Percentiles rank a stretch among this genome's conserved stretches.
Conservation (phyloP, 805 yeast genomes). For the Lipomyces kockii region DNA sequence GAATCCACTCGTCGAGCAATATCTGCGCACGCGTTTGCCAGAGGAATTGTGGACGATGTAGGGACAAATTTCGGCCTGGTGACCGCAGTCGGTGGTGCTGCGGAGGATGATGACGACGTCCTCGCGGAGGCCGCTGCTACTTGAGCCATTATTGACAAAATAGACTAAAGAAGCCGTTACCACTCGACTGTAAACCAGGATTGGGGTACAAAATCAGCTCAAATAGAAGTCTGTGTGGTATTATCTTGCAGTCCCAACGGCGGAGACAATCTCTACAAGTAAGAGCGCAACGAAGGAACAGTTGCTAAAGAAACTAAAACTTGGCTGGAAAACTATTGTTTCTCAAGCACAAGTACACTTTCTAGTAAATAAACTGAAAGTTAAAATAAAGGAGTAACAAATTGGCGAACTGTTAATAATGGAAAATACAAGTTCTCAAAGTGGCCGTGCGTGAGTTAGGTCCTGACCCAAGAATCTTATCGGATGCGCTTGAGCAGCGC, state of each 20-base stretch:
- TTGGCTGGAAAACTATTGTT: neutral
- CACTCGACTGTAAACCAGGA: neutral
- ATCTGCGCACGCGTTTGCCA: slow-evolving; percentile 29
- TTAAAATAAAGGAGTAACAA: too few species aligned
- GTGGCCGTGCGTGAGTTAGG: too few species aligned
- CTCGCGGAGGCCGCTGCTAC: slow-evolving; percentile 2
- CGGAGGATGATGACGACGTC: slow-evolving; percentile 2
- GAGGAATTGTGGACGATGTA: slow-evolving; percentile 30
- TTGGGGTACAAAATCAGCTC: neutral
- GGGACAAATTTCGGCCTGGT: slow-evolving; percentile 17
- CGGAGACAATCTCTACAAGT: neutral
- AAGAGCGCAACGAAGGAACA: neutral
- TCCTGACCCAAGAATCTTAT: too few species aligned
- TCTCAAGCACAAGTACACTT: neutral
- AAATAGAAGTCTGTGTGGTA: neutral
- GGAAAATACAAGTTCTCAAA: too few species aligned
- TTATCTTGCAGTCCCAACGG: neutral
- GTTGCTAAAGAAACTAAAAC: neutral
- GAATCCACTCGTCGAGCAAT: slow-evolving; percentile 28
- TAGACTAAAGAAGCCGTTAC: neutral
- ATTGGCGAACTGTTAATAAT: too few species aligned
- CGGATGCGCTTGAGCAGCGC: too few species aligned
- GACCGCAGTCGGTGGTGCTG: neutral
- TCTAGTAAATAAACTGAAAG: too few species aligned
- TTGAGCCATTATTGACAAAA: neutral